Conservation (phyloP, 2,329 filamentous ascomycete genomes). For the Aspergillus fijiensis region DNA sequence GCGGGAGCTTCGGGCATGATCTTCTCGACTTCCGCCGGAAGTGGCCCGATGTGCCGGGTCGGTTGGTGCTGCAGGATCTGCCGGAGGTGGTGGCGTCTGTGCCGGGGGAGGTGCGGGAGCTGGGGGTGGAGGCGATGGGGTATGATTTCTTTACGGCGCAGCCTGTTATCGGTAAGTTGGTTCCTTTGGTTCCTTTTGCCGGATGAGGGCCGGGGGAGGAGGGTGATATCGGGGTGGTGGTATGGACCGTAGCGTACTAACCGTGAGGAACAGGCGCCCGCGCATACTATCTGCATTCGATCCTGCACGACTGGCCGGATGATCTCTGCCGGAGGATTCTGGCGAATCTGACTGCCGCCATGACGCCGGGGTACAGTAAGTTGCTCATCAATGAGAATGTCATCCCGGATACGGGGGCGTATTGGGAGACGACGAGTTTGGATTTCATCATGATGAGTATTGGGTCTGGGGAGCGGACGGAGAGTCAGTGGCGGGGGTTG, state of each 20-base stretch:
- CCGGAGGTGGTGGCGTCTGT: slow-evolving; percentile 35
- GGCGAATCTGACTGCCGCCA: slow-evolving; percentile 23
- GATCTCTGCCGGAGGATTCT: slow-evolving; percentile 34
- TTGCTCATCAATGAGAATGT: slow-evolving; percentile 47
- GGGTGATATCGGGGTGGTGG: too few relatives aligned
- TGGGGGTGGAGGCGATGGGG: slow-evolving; percentile 33
- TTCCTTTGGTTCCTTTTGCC: too few relatives aligned
- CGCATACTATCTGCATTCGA: slow-evolving; percentile 22
- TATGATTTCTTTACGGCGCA: slow-evolving; percentile 52
- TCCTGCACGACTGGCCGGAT: slow-evolving; percentile 35
- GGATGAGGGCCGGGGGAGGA: background rate
- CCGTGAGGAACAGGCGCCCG: slow-evolving; percentile 29
- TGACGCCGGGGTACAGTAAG: slow-evolving; percentile 43
- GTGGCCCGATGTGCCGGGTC: slow-evolving; percentile 41
- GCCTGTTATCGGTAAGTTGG: slow-evolving; percentile 42
- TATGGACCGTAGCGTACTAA: too few relatives aligned
- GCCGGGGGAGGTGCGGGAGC: slow-evolving; percentile 4
- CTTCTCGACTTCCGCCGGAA: slow-evolving; percentile 38
- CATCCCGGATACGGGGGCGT: slow-evolving; percentile 39
- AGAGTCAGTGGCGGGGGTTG: slow-evolving; percentile 39
- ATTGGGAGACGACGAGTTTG: slow-evolving; percentile 33
- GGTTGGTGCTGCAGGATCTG: slow-evolving; percentile 52
- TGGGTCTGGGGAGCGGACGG: slow-evolving; percentile 41
- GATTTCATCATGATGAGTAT: slow-evolving; percentile 48
- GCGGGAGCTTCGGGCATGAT: slow-evolving; percentile 46